Base-by-base conservation (phyloP, 164 flowering plant species). In the Santalum album region DNA sequence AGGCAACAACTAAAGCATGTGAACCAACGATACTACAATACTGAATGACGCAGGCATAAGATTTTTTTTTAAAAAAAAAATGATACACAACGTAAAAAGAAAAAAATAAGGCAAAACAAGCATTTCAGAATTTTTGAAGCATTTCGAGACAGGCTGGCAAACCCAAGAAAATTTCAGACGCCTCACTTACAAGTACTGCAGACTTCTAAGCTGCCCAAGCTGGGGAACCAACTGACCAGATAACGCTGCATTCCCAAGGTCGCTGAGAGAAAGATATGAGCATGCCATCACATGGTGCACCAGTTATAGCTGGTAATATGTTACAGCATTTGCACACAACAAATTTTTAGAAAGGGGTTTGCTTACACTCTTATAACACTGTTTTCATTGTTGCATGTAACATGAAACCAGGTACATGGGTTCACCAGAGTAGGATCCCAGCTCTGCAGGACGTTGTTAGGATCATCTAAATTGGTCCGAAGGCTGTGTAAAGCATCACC, bases 391-490 rank as follows among this genome's bases (percentile, higher is more conserved):
- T 85, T 87, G 70, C 97, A 87, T 35, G 94, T 87, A 32, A 90
- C 94, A 72, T 90, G 97, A 66, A 85, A 85, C 97, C 97, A 87
- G 25, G 96, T 87, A 65, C 97, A 90, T 7, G 97, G 97, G 51
- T 85, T 90, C 45, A 87, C 96, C 49, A 90, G 86, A 9, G 96
- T 87, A 38, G 95, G 94, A 72, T 90, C 96, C 97, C 97, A 90
- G 69, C 94, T 87, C 66, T 90, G 94, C 25, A 90, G 69, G 39
- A 87, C 94, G 74, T 82, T 85, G 62, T 79, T 85, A 25, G 97
- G 97, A 73, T 90, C 95, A 19, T 55, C n/a, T 53, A 90, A 73
- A 67, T 74, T 90, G 56, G 66, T 56, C 55, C 89, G 63, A 18
- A 90, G 75, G 51, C 58, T 81, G 53, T 83, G 90, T 62, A 90